Base-by-base conservation (phyloP, 352 stramenopile genomes). In the Phytophthora colocasiae region DNA sequence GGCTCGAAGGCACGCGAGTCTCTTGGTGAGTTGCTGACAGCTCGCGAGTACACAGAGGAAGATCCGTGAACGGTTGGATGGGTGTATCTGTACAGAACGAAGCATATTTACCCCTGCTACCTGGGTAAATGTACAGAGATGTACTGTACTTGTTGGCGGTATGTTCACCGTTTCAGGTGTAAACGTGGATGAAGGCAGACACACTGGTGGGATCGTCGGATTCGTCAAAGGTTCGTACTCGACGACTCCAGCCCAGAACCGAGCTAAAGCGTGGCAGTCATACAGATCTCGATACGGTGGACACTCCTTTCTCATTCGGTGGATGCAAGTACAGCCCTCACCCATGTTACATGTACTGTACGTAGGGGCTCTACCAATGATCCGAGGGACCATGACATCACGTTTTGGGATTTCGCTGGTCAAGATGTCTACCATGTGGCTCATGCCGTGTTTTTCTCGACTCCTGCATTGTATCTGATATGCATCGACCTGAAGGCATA, bases 211-310 rank as follows among this genome's bases (percentile, higher is more conserved):
- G 2, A 64, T 74, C n/a, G 75, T 64, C 15, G 92, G 87, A 44
- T 97, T 83, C 3, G 91, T 90, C 4, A 98, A 82, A 7, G 95
- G 95, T 62, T 99, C 97, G 73, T 98, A 99, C 64, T 97, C 77
- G 38, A 98, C 77, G 40, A 89, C 91, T 10, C 92, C 81, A 0
- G 96, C 84, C n/a, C 98, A 67, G 67, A 98, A 99, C 6, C 86
- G 73, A 14, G 90, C 80, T 51, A 96, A 82, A 9, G 84, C 66
- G 12, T 91, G 75, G 8, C 97, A 73, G 52, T 98, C 90, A 71
- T 99, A 98, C 4, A 99, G 65, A 54, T 98, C 90, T 8, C 84
- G 80, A 55, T 89, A 97, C 2, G 94, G 96, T 10, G n/a, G n/a
- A n/a, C 19, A 19, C 19, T 19, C 19, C 19, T 19, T 19, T 19